Evolutionary conservation across 1,284 basidiomycete genomes (phyloP).

Genomic region (Moniliophthora roreri): DNA sequence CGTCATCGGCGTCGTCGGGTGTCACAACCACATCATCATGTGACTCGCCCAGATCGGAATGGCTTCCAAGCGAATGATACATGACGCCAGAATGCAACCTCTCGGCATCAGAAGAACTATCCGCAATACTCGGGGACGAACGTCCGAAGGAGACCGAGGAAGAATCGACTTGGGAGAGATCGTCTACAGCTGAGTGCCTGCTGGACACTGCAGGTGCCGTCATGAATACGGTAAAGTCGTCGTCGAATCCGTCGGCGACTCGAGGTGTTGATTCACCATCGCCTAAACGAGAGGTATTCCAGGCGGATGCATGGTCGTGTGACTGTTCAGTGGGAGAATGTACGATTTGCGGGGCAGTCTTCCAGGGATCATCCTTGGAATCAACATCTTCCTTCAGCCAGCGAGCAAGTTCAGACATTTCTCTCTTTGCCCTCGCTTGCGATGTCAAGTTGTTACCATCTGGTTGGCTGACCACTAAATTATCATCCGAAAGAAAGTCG

Average conservation of each 20-base stretch:
- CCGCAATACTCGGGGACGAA: constrained; percentile 2
- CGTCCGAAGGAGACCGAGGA: constrained; percentile 16
- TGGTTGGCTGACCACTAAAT: constrained; percentile 14
- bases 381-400: constrained; percentile 56
- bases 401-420: constrained; percentile 57
- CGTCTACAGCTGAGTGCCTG: neutral
- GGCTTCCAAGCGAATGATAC: constrained; percentile 49
- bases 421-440: constrained; percentile 36
- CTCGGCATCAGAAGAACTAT: constrained; percentile 17
- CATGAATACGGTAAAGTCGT: constrained; percentile 75
- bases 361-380: constrained; percentile 34
- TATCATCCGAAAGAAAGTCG: constrained; percentile 15
- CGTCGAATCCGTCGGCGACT: constrained; percentile 51
- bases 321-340: constrained; percentile 10
- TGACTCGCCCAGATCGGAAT: constrained; percentile 43
- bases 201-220: constrained; percentile 43
- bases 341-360: constrained; percentile 22
- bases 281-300: neutral
- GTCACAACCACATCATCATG: constrained; percentile 35
- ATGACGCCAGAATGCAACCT: constrained; percentile 34
- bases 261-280: neutral
- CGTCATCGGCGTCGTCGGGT: constrained; percentile 24
- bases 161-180: constrained; percentile 12
- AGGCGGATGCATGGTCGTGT: neutral
- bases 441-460: constrained; percentile 14